A percentile compares a stretch with the other conserved stretches of the same genome.
Conservation (phyloP, 371 early-diverging fungal genomes). For the Phascolomyces articulosus region DNA sequence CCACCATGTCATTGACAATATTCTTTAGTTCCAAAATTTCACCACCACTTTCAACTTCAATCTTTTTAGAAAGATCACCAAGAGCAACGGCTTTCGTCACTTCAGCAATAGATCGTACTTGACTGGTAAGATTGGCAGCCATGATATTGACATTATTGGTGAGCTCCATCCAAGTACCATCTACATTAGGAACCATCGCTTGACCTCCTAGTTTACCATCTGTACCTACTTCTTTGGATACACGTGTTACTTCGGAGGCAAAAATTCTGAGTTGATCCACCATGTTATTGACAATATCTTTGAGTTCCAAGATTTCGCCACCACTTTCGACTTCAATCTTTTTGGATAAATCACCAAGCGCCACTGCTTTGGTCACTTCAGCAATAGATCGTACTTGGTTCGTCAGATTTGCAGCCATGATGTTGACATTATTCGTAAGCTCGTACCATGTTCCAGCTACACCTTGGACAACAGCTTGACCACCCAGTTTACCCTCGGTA, state of each 20-base stretch:
- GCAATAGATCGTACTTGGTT: constrained; percentile 45
- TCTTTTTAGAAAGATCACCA: constrained; percentile 18
- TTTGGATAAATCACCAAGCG: constrained; percentile 39
- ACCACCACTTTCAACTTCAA: constrained; percentile 35
- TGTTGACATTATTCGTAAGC: constrained; percentile 66
- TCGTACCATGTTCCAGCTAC: constrained; percentile 67
- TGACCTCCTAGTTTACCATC: constrained; percentile 50
- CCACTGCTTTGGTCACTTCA: constrained; percentile 36
- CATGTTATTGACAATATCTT: constrained; percentile 47
- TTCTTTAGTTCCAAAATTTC: constrained; percentile 37
- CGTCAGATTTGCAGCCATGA: constrained; percentile 48
- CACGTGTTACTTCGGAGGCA: constrained; percentile 48
- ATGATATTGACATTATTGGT: constrained; percentile 51
- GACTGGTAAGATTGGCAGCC: constrained; percentile 58
- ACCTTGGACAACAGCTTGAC: constrained; percentile 39
- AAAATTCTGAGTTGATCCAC: constrained; percentile 45
- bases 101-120: constrained; percentile 54
- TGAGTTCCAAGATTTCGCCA: constrained; percentile 52
- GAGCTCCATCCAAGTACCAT: constrained; percentile 50
- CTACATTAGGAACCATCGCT: constrained; percentile 36
- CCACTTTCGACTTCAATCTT: constrained; percentile 42
- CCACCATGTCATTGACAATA: constrained; percentile 43
- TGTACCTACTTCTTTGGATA: constrained; percentile 36
- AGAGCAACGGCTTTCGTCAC: constrained; percentile 8
- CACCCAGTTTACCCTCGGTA: constrained; percentile 21